Conservation (phyloP, 164 flowering plant species). For the Taxillus chinensis region DNA sequence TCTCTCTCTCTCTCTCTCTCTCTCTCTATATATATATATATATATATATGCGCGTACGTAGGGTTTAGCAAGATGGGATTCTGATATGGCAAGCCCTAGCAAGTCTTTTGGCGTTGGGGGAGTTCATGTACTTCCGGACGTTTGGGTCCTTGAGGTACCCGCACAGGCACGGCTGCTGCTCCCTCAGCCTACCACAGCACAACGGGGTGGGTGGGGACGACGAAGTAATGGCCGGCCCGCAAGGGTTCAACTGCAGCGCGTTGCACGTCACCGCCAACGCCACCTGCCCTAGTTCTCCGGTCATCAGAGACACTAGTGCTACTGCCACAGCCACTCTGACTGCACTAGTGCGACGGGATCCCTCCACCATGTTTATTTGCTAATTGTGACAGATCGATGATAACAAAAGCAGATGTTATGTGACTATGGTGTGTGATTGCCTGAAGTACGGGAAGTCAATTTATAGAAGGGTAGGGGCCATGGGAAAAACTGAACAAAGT, state of each 20-base stretch:
- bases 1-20: no score
- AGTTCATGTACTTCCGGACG: neutral
- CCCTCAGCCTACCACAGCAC: neutral
- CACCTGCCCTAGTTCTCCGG: neutral
- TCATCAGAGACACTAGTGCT: neutral
- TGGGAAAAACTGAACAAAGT: no score
- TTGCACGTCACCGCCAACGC: neutral
- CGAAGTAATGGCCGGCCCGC: neutral
- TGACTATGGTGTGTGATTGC: no score
- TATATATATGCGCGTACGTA: no score
- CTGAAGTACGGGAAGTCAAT: no score
- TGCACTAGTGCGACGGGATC: no score
- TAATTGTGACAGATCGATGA: no score
- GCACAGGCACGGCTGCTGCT: neutral
- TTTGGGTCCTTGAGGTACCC: neutral
- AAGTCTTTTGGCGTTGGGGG: neutral
- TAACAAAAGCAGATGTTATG: no score
- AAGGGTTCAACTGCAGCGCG: neutral
- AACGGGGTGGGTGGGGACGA: neutral
- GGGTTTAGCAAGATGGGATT: neutral
- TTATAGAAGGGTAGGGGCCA: no score
- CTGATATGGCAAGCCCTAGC: neutral
- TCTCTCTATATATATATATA: no score
- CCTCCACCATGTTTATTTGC: no score
- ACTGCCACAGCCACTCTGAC: neutral